Percentiles rank a stretch among this genome's conserved stretches.
phyloP scores from a whole-genome alignment of 169 alveolate genomes.

The Plasmodium falciparum region DNA sequence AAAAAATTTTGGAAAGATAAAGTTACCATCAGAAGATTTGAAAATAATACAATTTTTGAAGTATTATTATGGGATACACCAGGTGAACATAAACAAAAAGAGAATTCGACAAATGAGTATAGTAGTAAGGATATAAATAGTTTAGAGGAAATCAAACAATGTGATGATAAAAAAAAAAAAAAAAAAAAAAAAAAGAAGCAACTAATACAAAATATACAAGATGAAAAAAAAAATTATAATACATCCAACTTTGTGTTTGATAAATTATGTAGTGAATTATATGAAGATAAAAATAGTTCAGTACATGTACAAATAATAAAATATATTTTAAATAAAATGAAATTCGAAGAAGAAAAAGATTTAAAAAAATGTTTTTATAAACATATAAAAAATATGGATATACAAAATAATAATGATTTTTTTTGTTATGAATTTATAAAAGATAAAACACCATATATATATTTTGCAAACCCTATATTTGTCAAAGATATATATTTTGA shows the following conservation, averaged over 20 bases:
- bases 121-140: too few relatives aligned
- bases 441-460: conserved; percentile 11
- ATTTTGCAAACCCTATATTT: conserved; percentile 27
- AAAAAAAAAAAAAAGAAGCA: neutral
- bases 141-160: neutral
- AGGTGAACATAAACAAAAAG: neutral
- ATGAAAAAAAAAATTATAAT: neutral
- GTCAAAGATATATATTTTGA: conserved; percentile 21
- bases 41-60: conserved; percentile 59
- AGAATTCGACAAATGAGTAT: neutral
- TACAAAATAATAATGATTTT: conserved; percentile 2
- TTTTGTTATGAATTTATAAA: conserved; percentile 16
- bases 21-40: conserved; percentile 35
- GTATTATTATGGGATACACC: conserved; percentile 43
- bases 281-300: conserved; percentile 8
- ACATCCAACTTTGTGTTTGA: conserved; percentile 15
- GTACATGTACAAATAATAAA: conserved; percentile 32
- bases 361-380: neutral
- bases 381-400: neutral
- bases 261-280: conserved; percentile 21
- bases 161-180: neutral
- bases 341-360: conserved; percentile 15
- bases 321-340: conserved; percentile 18
- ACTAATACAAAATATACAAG: neutral
- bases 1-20: conserved; percentile 35